These are phyloP conservation scores for Ascochyta clinopodiicola DNA, from an alignment of 2,329 filamentous ascomycete genomes.

Conservation along the genomic window DNA sequence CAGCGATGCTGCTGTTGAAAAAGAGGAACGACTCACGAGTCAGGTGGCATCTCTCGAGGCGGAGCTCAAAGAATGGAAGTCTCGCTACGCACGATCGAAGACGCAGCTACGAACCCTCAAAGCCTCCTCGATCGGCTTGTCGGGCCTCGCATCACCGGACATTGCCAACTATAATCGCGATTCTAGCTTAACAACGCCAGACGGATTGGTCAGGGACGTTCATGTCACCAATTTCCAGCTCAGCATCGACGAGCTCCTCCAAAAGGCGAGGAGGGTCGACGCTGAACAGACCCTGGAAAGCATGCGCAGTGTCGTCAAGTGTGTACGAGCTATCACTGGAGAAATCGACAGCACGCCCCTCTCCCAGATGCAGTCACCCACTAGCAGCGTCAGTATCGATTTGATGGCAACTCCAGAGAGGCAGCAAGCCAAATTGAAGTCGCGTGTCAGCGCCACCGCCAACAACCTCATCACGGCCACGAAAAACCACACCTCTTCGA, in stretches of 20 bases:
- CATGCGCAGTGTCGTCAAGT: slow-evolving; percentile 85
- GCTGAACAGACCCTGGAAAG: slow-evolving; percentile 78
- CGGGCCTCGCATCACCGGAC: slow-evolving; percentile 64
- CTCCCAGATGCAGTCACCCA: slow-evolving; percentile 45
- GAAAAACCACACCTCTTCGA: slow-evolving; percentile 85
- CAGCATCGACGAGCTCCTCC: slow-evolving; percentile 87
- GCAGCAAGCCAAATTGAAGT: slow-evolving; percentile 75
- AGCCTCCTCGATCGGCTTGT: slow-evolving; percentile 78
- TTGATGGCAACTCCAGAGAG: slow-evolving; percentile 40
- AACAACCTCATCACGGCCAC: slow-evolving; percentile 95
- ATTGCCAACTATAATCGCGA: slow-evolving; percentile 71
- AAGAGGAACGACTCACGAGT: slow-evolving; percentile 77
- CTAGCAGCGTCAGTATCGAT: slow-evolving; percentile 46
- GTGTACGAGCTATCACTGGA: slow-evolving; percentile 82
- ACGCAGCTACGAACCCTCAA: slow-evolving; percentile 84
- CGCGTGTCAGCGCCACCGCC: slow-evolving; percentile 86
- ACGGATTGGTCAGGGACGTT: slow-evolving; percentile 85
- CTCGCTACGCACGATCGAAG: slow-evolving; percentile 85
- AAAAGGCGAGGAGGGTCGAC: slow-evolving; percentile 74
- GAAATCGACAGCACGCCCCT: slow-evolving; percentile 69
- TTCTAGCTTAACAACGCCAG: slow-evolving; percentile 70
- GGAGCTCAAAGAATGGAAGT: slow-evolving; percentile 89
- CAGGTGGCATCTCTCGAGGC: slow-evolving; percentile 79
- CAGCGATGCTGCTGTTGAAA: slow-evolving; percentile 78
- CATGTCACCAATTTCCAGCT: slow-evolving; percentile 96